These are phyloP conservation scores for Leccinum pellstonianum DNA, from an alignment of 768 basidiomycete genomes.

Conservation along the genomic window DNA sequence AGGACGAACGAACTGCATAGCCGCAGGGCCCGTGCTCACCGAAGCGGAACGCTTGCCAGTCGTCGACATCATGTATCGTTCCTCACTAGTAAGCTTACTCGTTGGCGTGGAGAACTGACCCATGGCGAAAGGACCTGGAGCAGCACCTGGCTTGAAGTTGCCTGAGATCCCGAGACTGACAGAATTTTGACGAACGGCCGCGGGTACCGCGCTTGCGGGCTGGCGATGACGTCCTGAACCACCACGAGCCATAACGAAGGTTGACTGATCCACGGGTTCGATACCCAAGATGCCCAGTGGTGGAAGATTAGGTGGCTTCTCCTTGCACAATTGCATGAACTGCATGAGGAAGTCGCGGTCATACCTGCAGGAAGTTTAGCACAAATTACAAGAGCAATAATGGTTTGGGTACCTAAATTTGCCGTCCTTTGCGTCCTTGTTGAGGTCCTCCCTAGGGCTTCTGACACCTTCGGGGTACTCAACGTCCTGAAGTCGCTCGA, in stretches of 20 bases:
- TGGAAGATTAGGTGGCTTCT: conserved; percentile 79
- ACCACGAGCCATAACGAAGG: conserved; percentile 54
- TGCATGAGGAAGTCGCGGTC: conserved; percentile 97
- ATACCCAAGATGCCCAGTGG: conserved; percentile 90
- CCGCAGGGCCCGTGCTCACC: conserved; percentile 47
- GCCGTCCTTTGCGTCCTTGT: no score
- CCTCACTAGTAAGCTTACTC: conserved; percentile 65
- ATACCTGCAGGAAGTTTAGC: conserved; percentile 55
- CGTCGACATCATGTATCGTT: conserved; percentile 55
- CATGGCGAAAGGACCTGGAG: conserved; percentile 45
- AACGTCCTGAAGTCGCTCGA: no score
- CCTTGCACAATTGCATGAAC: conserved; percentile 59
- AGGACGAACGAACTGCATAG: conserved; percentile 54
- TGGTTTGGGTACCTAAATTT: not conserved
- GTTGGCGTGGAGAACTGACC: conserved; percentile 62
- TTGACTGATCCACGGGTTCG: conserved; percentile 64
- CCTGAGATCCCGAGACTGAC: conserved; percentile 43
- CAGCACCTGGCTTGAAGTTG: conserved; percentile 34
- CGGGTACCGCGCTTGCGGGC: conserved; percentile 42
- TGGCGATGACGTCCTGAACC: conserved; percentile 63
- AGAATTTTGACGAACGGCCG: conserved; percentile 47
- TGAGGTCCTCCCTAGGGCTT: no score
- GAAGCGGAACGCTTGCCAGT: conserved; percentile 52
- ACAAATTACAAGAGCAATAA: not conserved
- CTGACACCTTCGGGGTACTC: no score